Percentiles rank a stretch among this genome's conserved stretches.
Conservation (phyloP, 202 grass and related monocot genomes). For the Carex arenaria region DNA sequence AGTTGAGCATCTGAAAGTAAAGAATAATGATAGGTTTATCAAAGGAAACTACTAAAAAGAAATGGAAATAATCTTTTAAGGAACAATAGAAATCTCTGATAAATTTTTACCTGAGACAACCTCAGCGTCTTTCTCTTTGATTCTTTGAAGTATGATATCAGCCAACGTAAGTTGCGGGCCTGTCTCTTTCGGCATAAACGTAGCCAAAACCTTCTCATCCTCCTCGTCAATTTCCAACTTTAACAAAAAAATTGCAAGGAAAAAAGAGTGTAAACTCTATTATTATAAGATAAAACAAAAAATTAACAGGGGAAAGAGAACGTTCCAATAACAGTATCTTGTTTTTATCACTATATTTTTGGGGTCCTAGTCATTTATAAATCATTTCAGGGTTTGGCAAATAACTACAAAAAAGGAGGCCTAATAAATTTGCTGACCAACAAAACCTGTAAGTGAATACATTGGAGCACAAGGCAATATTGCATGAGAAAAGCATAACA, state of each 20-base stretch:
- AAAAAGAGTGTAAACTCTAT: neutral
- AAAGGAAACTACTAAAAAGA: neutral
- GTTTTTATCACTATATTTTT: neutral
- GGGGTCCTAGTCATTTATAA: neutral
- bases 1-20: constrained; percentile 44
- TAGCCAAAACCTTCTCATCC: constrained; percentile 68
- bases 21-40: neutral
- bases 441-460: neutral
- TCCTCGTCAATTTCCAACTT: constrained; percentile 83
- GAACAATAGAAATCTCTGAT: neutral
- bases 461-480: neutral
- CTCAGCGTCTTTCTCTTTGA: constrained; percentile 63
- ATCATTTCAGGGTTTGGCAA: neutral
- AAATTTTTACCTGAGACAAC: constrained; percentile 35
- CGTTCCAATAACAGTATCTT: neutral
- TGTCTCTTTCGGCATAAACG: constrained; percentile 57
- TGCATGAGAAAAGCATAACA: neutral
- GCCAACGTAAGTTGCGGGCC: constrained; percentile 46
- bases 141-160: constrained; percentile 84
- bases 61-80: neutral
- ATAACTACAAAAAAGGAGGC: neutral
- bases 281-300: neutral
- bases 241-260: neutral
- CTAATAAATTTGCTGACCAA: neutral
- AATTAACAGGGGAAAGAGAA: neutral